These are phyloP conservation scores for Setaria viridis DNA, from an alignment of 202 grass and related monocot genomes.

Conservation along the genomic window DNA sequence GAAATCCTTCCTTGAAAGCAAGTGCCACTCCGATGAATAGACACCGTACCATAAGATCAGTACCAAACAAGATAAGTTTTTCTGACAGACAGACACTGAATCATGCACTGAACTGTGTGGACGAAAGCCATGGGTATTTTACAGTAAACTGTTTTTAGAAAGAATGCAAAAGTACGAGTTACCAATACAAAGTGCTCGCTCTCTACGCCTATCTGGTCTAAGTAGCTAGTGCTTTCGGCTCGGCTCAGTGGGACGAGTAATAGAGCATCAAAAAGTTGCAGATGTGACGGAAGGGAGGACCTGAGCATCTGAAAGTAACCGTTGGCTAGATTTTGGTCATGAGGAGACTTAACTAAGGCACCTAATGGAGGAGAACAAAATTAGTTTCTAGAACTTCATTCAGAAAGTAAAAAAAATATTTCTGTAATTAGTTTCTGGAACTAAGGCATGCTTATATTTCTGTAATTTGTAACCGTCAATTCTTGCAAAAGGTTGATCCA, in stretches of 20 bases:
- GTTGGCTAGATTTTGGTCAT: background rate
- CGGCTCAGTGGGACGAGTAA: conserved; percentile 12
- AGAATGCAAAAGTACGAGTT: background rate
- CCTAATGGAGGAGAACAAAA: background rate
- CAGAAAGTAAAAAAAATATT: no score
- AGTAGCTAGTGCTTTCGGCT: conserved; percentile 16
- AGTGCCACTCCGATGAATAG: background rate
- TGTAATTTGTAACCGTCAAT: no score
- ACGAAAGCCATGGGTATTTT: background rate
- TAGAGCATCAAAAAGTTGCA: background rate
- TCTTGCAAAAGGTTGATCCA: no score
- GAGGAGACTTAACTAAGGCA: background rate
- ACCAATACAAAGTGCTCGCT: background rate
- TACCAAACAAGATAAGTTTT: background rate
- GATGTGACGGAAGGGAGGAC: conserved; percentile 11
- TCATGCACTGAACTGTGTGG: conserved; percentile 15
- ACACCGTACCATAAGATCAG: background rate
- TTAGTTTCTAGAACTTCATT: no score
- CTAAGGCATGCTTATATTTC: no score
- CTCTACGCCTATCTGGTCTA: background rate
- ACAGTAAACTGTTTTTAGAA: conserved; percentile 6
- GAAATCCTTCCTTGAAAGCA: background rate
- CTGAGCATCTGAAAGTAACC: background rate
- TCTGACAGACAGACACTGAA: background rate
- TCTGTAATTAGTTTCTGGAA: no score